Evolutionary conservation across 257 asterid species (phyloP).

Genomic region (Nicotiana sylvestris): DNA sequence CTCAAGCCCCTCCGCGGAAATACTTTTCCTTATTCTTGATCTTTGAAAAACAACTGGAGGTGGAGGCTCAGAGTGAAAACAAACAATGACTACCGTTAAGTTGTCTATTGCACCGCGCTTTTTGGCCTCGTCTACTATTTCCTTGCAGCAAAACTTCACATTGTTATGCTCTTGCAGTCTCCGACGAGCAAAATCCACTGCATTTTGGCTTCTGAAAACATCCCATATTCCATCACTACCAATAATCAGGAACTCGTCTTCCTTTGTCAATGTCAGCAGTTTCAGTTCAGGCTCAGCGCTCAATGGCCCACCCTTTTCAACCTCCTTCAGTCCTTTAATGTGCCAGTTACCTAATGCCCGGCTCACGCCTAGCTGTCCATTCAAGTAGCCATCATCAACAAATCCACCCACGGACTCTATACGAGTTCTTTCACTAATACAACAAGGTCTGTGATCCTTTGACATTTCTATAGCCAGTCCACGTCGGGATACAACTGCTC

Average conservation of each 20-base stretch:
- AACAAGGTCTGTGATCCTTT: conserved; percentile 71
- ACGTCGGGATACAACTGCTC: conserved; percentile 76
- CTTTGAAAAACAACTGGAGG: conserved; percentile 44
- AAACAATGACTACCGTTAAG: conserved; percentile 68
- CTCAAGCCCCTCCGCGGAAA: conserved; percentile 81
- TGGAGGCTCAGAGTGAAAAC: conserved; percentile 74
- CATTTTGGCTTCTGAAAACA: conserved; percentile 75
- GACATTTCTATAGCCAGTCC: conserved; percentile 89
- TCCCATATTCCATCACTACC: conserved; percentile 94
- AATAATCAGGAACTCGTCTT: conserved; percentile 84
- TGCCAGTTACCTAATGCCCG: conserved; percentile 96
- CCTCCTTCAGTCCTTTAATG: conserved; percentile 74
- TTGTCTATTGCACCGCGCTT: conserved; percentile 71
- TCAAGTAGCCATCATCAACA: conserved; percentile 66
- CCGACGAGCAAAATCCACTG: conserved; percentile 76
- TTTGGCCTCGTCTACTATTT: conserved; percentile 78
- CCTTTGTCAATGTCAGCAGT: conserved; percentile 56
- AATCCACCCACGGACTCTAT: conserved; percentile 79
- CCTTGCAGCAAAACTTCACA: conserved; percentile 70
- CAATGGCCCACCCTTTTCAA: conserved; percentile 61
- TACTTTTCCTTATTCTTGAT: conserved; percentile 58
- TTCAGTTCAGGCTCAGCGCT: conserved; percentile 90
- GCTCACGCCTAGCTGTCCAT: conserved; percentile 69
- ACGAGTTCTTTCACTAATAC: conserved; percentile 53
- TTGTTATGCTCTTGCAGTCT: conserved; percentile 76